Conservation (phyloP, 257 asterid species). For the Paraleonurus japonicus region DNA sequence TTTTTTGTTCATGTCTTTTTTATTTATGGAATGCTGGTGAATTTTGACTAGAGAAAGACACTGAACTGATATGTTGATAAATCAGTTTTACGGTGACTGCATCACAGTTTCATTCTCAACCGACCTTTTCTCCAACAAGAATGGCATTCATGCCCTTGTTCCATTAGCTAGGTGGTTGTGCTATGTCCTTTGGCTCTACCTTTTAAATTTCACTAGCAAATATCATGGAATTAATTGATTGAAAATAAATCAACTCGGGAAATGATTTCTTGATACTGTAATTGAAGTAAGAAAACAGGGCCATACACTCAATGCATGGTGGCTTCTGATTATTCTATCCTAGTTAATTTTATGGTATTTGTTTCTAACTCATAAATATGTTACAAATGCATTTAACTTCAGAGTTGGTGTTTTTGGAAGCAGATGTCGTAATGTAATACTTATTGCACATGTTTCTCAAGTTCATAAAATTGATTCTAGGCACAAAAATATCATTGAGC, state of each 20-base stretch:
- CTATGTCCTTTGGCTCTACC: neutral
- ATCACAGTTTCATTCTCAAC: neutral
- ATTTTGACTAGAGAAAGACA: neutral
- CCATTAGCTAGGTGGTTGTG: neutral
- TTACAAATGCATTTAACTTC: neutral
- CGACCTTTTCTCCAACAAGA: neutral
- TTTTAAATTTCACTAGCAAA: neutral
- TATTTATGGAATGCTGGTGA: neutral
- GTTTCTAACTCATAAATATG: neutral
- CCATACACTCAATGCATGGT: neutral
- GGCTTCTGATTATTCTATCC: neutral
- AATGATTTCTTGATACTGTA: neutral
- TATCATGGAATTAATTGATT: slow-evolving; percentile 1
- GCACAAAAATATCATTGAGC: neutral
- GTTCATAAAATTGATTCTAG: neutral
- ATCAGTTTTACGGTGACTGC: slow-evolving; percentile 11
- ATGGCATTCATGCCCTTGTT: neutral
- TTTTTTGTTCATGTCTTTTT: slow-evolving; percentile 19
- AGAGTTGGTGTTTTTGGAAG: neutral
- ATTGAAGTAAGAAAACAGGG: slow-evolving; percentile 9
- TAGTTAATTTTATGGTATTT: slow-evolving; percentile 9
- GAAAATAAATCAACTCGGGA: neutral
- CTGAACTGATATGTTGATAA: neutral
- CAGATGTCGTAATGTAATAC: neutral
- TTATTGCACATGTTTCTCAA: neutral